These are phyloP conservation scores for Phlebiopsis flavidoalba DNA, from an alignment of 768 basidiomycete species.

Conservation along the genomic window DNA sequence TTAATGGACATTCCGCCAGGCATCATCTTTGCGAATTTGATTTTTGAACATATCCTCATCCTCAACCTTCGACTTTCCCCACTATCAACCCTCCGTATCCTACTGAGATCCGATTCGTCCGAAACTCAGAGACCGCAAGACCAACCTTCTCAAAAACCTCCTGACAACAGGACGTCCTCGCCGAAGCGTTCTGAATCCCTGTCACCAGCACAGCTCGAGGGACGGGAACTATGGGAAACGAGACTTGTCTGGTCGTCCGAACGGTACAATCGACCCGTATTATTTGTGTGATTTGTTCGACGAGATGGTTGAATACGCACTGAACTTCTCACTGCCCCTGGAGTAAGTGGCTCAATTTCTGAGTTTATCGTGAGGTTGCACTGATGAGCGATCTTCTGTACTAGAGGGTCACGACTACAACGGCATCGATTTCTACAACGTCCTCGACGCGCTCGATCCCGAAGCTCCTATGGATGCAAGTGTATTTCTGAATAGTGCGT, in stretches of 20 bases:
- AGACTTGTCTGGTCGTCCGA: constrained; percentile 37
- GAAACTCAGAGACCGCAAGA: background rate
- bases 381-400: background rate
- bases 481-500: constrained; percentile 59
- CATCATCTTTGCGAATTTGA: constrained; percentile 58
- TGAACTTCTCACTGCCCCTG: constrained; percentile 69
- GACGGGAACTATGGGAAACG: constrained; percentile 26
- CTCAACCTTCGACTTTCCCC: constrained; percentile 52
- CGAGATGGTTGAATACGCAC: constrained; percentile 65
- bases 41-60: constrained; percentile 61
- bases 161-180: background rate
- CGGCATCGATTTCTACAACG: constrained; percentile 18
- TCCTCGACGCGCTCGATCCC: constrained; percentile 37
- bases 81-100: constrained; percentile 14
- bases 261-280: constrained; percentile 37
- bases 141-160: background rate
- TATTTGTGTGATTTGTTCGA: constrained; percentile 53
- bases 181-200: background rate
- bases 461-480: constrained; percentile 43
- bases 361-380: background rate
- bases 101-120: constrained; percentile 2
- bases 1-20: constrained; percentile 36
- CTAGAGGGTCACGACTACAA: background rate
- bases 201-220: constrained; percentile 10
- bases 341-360: constrained; percentile 24